Evolutionary conservation across 2,329 filamentous ascomycete species (phyloP).

Genomic region (Trichophyton rubrum): DNA sequence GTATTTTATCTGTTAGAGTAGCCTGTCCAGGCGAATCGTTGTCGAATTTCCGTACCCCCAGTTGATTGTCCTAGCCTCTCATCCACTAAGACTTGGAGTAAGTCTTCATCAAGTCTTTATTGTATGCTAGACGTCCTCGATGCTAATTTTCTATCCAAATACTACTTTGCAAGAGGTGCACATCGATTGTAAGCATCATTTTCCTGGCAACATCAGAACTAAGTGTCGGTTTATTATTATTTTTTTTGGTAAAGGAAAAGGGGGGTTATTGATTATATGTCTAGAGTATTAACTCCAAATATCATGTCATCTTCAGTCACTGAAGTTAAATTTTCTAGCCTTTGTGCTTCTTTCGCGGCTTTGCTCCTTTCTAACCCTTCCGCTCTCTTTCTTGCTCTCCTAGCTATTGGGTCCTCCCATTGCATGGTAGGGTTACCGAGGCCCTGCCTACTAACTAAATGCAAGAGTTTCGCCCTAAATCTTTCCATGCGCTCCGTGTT

Average conservation of each 20-base stretch:
- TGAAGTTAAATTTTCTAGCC: not conserved
- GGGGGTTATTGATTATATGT: no score
- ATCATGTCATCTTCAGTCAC: not conserved
- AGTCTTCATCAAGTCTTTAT: no score
- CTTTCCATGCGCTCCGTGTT: conserved; percentile 31
- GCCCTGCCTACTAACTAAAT: conserved; percentile 13
- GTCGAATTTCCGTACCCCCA: not conserved
- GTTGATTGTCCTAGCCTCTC: not conserved
- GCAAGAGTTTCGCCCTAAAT: conserved; percentile 23
- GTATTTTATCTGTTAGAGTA: not conserved
- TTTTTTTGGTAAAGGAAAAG: no score
- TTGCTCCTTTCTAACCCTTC: conserved; percentile 30
- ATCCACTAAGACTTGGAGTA: not conserved
- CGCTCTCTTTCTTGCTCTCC: conserved; percentile 30
- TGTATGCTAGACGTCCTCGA: no score
- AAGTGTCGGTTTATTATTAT: no score
- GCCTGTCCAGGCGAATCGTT: not conserved
- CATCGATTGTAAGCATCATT: no score
- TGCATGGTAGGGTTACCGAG: conserved; percentile 8
- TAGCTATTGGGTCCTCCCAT: conserved; percentile 29
- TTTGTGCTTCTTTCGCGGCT: conserved; percentile 7
- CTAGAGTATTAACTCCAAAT: not conserved
- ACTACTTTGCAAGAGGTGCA: no score
- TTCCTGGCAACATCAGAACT: no score
- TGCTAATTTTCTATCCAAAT: no score